These are phyloP conservation scores for Paecilomyces niveus DNA, from an alignment of 2,329 filamentous ascomycete genomes.

Conservation along the genomic window DNA sequence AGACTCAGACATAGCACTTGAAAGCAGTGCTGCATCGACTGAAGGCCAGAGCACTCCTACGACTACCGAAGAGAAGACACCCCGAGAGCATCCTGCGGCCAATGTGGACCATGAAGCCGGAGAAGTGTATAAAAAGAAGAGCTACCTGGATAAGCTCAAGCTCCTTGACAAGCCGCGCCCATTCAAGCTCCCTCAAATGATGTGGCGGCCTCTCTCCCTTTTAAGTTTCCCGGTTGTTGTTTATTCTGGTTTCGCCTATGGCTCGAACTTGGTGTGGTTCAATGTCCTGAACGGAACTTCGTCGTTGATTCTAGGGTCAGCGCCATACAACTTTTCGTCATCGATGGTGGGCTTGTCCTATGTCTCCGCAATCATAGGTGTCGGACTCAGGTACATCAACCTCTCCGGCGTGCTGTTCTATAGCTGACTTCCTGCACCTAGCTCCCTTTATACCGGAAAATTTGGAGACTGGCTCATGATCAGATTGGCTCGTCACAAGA, in stretches of 20 bases:
- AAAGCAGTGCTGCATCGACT: slow-evolving; percentile 2
- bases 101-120: background rate
- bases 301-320: slow-evolving; percentile 16
- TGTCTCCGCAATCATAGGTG: slow-evolving; percentile 11
- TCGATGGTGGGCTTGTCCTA: slow-evolving; percentile 19
- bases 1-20: slow-evolving; percentile 2
- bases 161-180: slow-evolving; percentile 16
- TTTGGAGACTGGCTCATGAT: slow-evolving; percentile 18
- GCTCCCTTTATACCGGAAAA: slow-evolving; percentile 9
- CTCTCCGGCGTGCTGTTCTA: background rate
- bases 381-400: slow-evolving; percentile 4
- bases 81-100: background rate
- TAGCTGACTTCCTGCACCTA: background rate
- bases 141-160: slow-evolving; percentile 16
- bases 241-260: slow-evolving; percentile 22
- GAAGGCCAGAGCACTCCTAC: background rate
- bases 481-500: slow-evolving; percentile 13
- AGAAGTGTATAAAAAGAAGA: slow-evolving; percentile 4
- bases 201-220: slow-evolving; percentile 16
- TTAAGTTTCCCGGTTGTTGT: slow-evolving; percentile 21
- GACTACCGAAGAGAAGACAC: background rate
- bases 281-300: slow-evolving; percentile 25
- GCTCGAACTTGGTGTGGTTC: slow-evolving; percentile 21
- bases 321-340: slow-evolving; percentile 22
- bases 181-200: slow-evolving; percentile 13